A percentile compares a stretch with the other conserved stretches of the same genome.
phyloP scores from a whole-genome alignment of 306 rosid species.

The Pachyrhizus erosus region DNA sequence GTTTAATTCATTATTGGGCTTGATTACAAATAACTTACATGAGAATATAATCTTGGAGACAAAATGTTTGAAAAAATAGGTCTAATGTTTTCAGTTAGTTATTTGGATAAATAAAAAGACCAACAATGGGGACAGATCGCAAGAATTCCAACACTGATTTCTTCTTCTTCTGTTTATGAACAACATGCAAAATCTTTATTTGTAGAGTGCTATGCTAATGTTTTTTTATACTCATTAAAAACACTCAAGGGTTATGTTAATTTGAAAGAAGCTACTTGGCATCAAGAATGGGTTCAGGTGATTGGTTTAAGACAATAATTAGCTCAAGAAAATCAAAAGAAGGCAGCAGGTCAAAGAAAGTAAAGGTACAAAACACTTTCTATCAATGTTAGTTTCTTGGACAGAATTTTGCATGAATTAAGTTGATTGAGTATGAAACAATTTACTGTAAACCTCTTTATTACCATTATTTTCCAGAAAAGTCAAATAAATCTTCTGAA shows the following conservation, averaged over 20 bases:
- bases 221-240: conserved; percentile 10
- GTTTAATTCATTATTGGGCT: not conserved
- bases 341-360: conserved; percentile 59
- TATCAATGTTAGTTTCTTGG: not conserved
- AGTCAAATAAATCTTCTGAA: not conserved
- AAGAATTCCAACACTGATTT: conserved; percentile 1
- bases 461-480: not conserved
- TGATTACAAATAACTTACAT: not conserved
- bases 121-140: not conserved
- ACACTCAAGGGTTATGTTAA: conserved; percentile 51
- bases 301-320: conserved; percentile 70
- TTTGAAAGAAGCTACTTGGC: conserved; percentile 34
- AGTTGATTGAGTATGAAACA: not conserved
- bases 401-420: not conserved
- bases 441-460: not conserved
- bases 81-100: not conserved
- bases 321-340: conserved; percentile 60
- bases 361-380: conserved; percentile 55
- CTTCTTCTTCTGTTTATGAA: not conserved
- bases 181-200: conserved; percentile 1
- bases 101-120: not conserved
- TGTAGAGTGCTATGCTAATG: conserved; percentile 36
- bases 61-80: not conserved
- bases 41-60: not conserved
- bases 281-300: conserved; percentile 72